Percentiles rank a stretch among this genome's conserved stretches.
Evolutionary conservation across 2,329 filamentous ascomycete genomes (phyloP).

Genomic region (Cladophialophora psammophila): DNA sequence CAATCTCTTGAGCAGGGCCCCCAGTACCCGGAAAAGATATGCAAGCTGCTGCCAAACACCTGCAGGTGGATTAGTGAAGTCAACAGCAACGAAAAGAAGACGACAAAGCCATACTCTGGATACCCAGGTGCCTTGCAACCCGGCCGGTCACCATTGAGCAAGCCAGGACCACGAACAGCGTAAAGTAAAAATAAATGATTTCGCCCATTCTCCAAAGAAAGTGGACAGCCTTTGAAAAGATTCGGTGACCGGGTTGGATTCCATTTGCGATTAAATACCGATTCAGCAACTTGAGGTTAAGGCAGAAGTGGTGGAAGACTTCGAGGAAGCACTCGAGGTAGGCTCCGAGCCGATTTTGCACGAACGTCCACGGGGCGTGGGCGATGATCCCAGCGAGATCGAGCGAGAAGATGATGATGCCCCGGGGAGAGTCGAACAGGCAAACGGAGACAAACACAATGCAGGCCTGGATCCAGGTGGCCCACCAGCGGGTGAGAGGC

Average conservation of each 20-base stretch:
- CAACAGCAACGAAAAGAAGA: not conserved
- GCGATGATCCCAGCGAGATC: not conserved
- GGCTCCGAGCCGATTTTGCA: not conserved
- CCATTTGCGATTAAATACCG: not conserved
- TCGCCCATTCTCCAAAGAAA: not conserved
- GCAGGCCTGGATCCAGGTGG: not conserved
- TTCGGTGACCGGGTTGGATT: not conserved
- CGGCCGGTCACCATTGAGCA: not conserved
- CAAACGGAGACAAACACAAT: conserved; percentile 1
- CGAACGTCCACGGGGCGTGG: not conserved
- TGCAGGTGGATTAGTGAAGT: not conserved
- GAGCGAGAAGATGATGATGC: not conserved
- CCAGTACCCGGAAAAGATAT: not conserved
- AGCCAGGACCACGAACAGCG: not conserved
- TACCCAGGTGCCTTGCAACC: not conserved
- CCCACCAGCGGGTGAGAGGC: not conserved
- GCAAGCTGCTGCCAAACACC: not conserved
- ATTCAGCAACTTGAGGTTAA: not conserved
- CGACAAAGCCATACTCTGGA: not conserved
- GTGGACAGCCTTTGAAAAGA: not conserved
- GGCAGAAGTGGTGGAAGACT: not conserved
- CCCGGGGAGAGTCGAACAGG: not conserved
- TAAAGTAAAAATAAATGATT: not conserved
- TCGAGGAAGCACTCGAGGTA: not conserved
- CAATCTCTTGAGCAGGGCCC: not conserved